Conservation (phyloP, 208 protist species). For the Acanthamoeba polyphaga region DNA sequence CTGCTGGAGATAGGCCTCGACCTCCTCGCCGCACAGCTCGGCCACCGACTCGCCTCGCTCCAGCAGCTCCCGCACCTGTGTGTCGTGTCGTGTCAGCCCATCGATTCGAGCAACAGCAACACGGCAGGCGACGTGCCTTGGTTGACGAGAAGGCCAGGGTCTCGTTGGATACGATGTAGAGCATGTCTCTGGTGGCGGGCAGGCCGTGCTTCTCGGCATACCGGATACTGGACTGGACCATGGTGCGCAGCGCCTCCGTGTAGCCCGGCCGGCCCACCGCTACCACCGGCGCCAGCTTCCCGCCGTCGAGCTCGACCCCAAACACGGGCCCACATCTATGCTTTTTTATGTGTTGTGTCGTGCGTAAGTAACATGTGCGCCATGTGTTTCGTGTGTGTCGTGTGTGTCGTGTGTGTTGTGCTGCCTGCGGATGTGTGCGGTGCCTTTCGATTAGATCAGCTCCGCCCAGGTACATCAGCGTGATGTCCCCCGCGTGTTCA, state of each 20-base stretch:
- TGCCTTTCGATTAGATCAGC: background rate
- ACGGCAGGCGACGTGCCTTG: background rate
- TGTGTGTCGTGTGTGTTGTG: background rate
- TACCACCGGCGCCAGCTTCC: background rate
- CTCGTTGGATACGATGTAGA: conserved; percentile 12
- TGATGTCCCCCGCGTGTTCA: background rate
- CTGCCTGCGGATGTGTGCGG: too few relatives aligned
- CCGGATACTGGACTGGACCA: background rate
- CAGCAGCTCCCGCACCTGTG: background rate
- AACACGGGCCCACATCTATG: background rate
- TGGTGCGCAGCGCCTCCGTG: background rate
- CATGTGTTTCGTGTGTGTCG: background rate
- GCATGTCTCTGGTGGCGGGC: background rate
- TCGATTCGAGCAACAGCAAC: too few relatives aligned
- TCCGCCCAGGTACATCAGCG: background rate
- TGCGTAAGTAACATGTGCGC: too few relatives aligned
- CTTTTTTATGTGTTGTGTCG: too few relatives aligned
- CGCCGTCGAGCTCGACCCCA: too few relatives aligned
- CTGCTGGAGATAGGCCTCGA: conserved; percentile 3
- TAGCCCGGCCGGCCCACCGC: conserved; percentile 39
- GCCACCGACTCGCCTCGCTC: background rate
- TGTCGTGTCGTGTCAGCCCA: background rate
- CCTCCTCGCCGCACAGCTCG: conserved; percentile 5
- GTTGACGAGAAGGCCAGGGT: conserved; percentile 3
- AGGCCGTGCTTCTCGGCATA: background rate